A percentile compares a stretch with the other conserved stretches of the same genome.
These are phyloP conservation scores for Epichloe sylvatica DNA, from an alignment of 2,329 filamentous ascomycete species.

Conservation along the genomic window DNA sequence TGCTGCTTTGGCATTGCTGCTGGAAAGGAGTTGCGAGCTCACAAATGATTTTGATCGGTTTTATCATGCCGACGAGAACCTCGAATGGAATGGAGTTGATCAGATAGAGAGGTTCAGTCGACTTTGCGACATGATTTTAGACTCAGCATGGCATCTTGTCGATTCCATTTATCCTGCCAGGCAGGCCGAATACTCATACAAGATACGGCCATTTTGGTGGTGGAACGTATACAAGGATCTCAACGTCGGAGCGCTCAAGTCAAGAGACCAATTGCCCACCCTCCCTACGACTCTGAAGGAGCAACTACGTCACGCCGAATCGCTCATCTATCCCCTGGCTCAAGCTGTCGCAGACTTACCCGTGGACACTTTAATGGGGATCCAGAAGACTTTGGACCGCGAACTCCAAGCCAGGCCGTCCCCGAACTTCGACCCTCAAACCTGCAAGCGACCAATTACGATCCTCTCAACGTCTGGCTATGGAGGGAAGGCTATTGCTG, in stretches of 20 bases:
- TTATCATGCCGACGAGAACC: slow-evolving; percentile 1
- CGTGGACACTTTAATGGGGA: slow-evolving; percentile 18
- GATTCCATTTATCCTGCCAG: slow-evolving; percentile 21
- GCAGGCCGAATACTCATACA: slow-evolving; percentile 21
- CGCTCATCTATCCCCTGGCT: slow-evolving; percentile 19
- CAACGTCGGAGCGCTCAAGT: slow-evolving; percentile 15
- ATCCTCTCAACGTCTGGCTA: slow-evolving; percentile 25
- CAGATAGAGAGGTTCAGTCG: slow-evolving; percentile 11
- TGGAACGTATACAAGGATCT: slow-evolving; percentile 25
- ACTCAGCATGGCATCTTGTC: slow-evolving; percentile 22
- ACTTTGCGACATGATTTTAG: slow-evolving; percentile 22
- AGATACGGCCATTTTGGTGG: slow-evolving; percentile 26
- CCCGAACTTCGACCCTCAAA: slow-evolving; percentile 18
- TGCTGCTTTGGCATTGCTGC: slow-evolving; percentile 12
- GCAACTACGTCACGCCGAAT: slow-evolving; percentile 17
- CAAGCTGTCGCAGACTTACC: slow-evolving; percentile 23
- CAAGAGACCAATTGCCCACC: slow-evolving; percentile 17
- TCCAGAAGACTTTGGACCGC: slow-evolving; percentile 15
- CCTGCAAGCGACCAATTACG: slow-evolving; percentile 24
- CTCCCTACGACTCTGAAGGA: slow-evolving; percentile 15
- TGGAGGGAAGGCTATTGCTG: slow-evolving; percentile 23
- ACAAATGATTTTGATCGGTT: slow-evolving; percentile 7
- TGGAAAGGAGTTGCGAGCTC: slow-evolving; percentile 10
- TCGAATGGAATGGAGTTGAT: slow-evolving; percentile 6
- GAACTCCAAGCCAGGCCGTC: slow-evolving; percentile 18